Conservation (phyloP, 2,329 filamentous ascomycete genomes). For the Passalora sequoiae region DNA sequence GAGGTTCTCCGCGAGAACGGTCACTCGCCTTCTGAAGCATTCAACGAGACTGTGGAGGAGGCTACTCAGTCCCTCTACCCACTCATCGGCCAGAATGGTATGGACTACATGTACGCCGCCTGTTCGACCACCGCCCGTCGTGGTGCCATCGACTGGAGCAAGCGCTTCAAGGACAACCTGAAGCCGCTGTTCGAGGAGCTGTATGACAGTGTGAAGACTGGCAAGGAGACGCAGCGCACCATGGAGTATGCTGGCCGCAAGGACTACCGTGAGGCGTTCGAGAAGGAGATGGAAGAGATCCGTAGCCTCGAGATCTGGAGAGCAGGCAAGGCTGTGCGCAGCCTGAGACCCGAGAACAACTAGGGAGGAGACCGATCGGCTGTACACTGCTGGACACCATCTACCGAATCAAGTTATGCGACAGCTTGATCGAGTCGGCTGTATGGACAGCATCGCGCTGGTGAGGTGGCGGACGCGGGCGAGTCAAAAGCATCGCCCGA, state of each 20-base stretch:
- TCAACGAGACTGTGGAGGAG: conserved; percentile 99
- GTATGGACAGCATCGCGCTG: no score
- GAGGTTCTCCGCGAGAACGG: conserved; percentile 98
- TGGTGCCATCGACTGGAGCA: conserved; percentile 98
- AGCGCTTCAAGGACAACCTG: conserved; percentile 93
- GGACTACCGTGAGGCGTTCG: conserved; percentile 96
- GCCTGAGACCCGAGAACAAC: conserved; percentile 36
- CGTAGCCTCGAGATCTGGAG: conserved; percentile 98
- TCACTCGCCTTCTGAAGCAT: conserved; percentile 95
- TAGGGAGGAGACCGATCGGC: conserved; percentile 23
- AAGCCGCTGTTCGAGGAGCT: conserved; percentile 99
- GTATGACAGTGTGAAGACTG: conserved; percentile 86
- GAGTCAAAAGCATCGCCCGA: no score
- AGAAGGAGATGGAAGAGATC: conserved; percentile 98
- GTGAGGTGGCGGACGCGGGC: no score
- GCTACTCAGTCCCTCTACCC: conserved; percentile 97
- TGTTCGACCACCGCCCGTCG: conserved; percentile 98
- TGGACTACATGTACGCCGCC: conserved; percentile 99
- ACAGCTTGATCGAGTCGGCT: no score
- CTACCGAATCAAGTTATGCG: no score
- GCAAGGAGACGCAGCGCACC: conserved; percentile 90
- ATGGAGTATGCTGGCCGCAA: conserved; percentile 94
- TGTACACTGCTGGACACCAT: no score
- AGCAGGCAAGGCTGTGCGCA: conserved; percentile 91
- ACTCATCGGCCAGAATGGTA: conserved; percentile 92